Base-by-base conservation (phyloP, 129 eudicot species). In the Flaveria brownii region DNA sequence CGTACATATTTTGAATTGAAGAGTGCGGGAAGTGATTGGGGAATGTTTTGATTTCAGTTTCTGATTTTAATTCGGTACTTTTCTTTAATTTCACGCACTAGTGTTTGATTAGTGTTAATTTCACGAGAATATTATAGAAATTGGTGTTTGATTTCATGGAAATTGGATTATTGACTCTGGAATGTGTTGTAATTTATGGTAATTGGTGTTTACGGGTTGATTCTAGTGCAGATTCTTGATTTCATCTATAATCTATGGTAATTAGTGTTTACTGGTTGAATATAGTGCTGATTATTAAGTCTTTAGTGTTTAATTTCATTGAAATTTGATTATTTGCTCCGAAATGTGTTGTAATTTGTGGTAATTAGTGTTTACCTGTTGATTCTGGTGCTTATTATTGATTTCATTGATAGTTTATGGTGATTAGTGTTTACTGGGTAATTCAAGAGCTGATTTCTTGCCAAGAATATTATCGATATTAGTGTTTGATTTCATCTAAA, bases 181-280 rank as follows among this genome's bases (percentile, higher is more conserved):
- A 36, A 36, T 36, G 41, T 36, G 41, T 36, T 36, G 41, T 36
- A 36, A 5, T 36, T 4, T 5, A 36, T 36, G 41, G 39, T 74
- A 20, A 14, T n/a, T 39, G 22, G 55, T 50, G 52, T 26, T 65
- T 6, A 17, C 52, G 5, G 23, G 43, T 61, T 28, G 28, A 41
- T 60, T 39, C 15, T 51, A 11, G 64, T 50, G 63, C 49, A 16
- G 66, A 41, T 73, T 73, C 3, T 50, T 20, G 73, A 51, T 65
- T 36, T 66, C 41, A 1, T 5, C 7, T 0, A 5, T 36, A 36
- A 36, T 5, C 0, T 36, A 36, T 36, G 7, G 6, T 36, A 36
- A 36, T 5, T 36, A 36, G 7, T 36, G 41, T 5, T 36, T 36
- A 36, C 1, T 1, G 41, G 41, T 36, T 36, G 41, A 36, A 0